Evolutionary conservation across 2,329 filamentous ascomycete species (phyloP).

Genomic region (Clonostachys chloroleuca): DNA sequence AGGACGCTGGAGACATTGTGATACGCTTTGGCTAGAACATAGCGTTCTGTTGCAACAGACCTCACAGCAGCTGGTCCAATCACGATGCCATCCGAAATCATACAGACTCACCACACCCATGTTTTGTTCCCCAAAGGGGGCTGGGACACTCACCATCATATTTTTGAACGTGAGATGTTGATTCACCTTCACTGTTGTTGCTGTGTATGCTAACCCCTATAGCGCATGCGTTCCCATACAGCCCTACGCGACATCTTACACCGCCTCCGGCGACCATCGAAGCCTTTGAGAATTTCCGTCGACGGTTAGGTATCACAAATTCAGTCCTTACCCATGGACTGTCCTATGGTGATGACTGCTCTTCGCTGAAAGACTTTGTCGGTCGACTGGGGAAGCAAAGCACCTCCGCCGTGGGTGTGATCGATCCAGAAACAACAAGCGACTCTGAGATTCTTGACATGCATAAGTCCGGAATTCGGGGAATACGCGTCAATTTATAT

Average conservation of each 20-base stretch:
- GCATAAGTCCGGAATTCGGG: conserved; percentile 17
- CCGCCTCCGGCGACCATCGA: not conserved
- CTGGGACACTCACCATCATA: conserved; percentile 24
- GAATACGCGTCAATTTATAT: conserved; percentile 28
- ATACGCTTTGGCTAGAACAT: no score
- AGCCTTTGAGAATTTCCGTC: conserved; percentile 5
- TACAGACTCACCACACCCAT: no score
- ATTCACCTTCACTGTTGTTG: conserved; percentile 3
- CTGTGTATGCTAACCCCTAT: not conserved
- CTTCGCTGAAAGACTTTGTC: conserved; percentile 22
- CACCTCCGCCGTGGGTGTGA: conserved; percentile 6
- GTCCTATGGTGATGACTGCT: conserved; percentile 26
- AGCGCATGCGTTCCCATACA: not conserved
- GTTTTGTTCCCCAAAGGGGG: conserved; percentile 17
- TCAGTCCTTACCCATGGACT: conserved; percentile 27
- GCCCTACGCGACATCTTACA: not conserved
- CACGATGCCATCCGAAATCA: no score
- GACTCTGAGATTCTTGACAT: not conserved
- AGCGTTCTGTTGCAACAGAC: no score
- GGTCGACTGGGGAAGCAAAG: conserved; percentile 12
- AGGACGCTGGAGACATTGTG: no score
- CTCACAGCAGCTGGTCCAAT: no score
- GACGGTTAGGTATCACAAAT: conserved; percentile 16
- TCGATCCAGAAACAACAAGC: not conserved
- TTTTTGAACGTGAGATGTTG: conserved; percentile 19